Base-by-base conservation (phyloP, 345 rosid species). In the Sonneratia caseolaris region DNA sequence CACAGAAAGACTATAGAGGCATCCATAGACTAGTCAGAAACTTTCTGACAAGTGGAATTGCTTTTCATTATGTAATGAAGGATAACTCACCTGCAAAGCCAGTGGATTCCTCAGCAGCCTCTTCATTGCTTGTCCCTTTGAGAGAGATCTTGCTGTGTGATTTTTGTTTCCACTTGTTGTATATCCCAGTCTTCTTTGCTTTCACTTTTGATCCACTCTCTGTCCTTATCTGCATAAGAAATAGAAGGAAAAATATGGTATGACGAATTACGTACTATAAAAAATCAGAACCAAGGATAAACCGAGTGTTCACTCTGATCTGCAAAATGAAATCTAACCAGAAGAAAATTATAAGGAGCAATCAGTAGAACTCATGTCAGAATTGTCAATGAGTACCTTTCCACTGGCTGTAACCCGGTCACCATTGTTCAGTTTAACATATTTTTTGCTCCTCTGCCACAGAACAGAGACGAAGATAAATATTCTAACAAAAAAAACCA, bases 381-480 rank as follows among this genome's bases (percentile, higher is more conserved):
- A 40, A 38, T 68, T 37, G 53, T 21, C 53, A 8, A 68, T 42
- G 15, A 12, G 55, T 89, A 95, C 98, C 98, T 95, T 92, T 76
- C 98, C 99, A 77, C 97, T 95, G 64, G 99, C 99, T 45, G 99
- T 89, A 75, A 92, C 97, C 37, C 90, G 91, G 57, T 95, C 99
- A 73, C 98, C 96, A 74, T 92, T 90, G 81, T 95, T 95, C 82
- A 92, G 79, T 83, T 95, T 95, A 85, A 95, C 67, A 77, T 86
- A 92, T 82, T 92, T 95, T 82, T 95, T 95, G 86, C 96, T 67
- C 81, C 91, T 95, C 99, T 92, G 96, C 75, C 69, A 84, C 65
- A 74, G 81, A 64, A 47, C 51, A 47, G 51, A 47, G 51, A 47
- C 0, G 15, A 47, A 13, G 51, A 47, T 8, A 9, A 47, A 13